phyloP scores from a whole-genome alignment of 768 basidiomycete genomes.

The Podaxis sp. region DNA sequence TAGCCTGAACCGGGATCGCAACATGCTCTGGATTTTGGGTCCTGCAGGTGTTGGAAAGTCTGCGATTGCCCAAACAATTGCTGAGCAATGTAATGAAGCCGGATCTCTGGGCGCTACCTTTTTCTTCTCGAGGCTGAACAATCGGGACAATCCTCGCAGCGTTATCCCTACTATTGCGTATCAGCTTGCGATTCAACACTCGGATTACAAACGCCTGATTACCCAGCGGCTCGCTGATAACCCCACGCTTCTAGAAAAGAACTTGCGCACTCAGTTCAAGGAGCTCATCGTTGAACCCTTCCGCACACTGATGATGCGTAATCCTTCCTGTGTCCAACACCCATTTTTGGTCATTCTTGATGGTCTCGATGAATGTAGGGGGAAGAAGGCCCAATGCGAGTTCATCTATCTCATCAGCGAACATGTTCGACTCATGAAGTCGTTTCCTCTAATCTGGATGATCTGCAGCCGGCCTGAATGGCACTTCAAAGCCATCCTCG shows the following conservation, averaged over 20 bases:
- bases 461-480: not conserved
- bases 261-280: not conserved
- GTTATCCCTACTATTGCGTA: not conserved
- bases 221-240: not conserved
- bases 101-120: not conserved
- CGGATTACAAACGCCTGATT: not conserved
- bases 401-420: not conserved
- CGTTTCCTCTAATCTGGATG: not conserved
- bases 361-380: not conserved
- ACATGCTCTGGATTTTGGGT: not conserved
- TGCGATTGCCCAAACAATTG: not conserved
- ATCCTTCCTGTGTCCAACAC: not conserved
- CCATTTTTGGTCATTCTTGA: not conserved
- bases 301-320: not conserved
- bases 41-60: not conserved
- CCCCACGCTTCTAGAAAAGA: not conserved
- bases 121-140: not conserved
- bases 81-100: not conserved
- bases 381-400: not conserved
- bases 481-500: not conserved
- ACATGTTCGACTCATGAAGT: not conserved
- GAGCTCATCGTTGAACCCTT: not conserved
- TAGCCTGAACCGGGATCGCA: not conserved
- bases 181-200: not conserved
- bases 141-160: not conserved